Percentiles rank a stretch among this genome's conserved stretches.
Evolutionary conservation across 805 yeast species (phyloP).

Genomic region (Sugiyamaella qingdaonensis): DNA sequence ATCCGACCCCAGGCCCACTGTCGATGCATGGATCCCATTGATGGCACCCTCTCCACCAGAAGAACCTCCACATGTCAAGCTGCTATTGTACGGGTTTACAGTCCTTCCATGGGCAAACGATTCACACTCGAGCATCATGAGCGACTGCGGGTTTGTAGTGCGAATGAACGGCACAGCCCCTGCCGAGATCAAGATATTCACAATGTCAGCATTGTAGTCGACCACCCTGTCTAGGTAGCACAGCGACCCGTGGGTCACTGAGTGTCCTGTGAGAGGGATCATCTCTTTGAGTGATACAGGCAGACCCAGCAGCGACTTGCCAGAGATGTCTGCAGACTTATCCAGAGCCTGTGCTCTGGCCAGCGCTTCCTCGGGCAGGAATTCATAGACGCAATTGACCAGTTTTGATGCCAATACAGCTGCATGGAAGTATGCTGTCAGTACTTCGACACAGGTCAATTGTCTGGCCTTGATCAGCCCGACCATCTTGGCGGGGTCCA

Average conservation of each 20-base stretch:
- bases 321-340: not conserved
- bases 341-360: not conserved
- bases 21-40: conserved; percentile 41
- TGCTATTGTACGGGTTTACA: conserved; percentile 42
- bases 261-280: conserved; percentile 5
- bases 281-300: not conserved
- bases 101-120: conserved; percentile 46
- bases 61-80: conserved; percentile 48
- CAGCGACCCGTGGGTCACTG: not conserved
- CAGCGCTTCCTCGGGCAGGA: not conserved
- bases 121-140: conserved; percentile 50
- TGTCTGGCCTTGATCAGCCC: not conserved
- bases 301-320: not conserved
- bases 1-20: conserved; percentile 52
- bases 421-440: not conserved
- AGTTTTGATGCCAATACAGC: not conserved
- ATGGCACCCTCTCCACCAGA: conserved; percentile 56
- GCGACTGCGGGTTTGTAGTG: conserved; percentile 55
- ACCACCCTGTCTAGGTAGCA: not conserved
- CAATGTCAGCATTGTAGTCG: conserved; percentile 26
- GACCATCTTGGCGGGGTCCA: not conserved
- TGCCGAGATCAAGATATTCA: conserved; percentile 43
- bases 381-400: not conserved
- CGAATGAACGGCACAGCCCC: conserved; percentile 64
- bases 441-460: not conserved